Evolutionary conservation across 208 protist genomes (phyloP).

Genomic region (Naegleria lovaniensis): DNA sequence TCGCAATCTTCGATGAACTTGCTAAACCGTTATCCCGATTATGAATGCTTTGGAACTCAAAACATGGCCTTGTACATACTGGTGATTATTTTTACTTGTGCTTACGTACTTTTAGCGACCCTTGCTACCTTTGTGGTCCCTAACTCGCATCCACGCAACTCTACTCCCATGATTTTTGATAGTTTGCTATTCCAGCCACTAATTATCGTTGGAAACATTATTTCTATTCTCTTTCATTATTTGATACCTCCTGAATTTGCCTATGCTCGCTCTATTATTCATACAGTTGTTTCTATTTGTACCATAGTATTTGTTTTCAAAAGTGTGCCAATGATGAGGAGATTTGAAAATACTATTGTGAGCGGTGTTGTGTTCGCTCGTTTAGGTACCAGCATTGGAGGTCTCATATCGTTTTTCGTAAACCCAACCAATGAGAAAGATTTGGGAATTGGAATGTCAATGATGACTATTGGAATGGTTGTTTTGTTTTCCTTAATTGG

Average conservation of each 20-base stretch:
- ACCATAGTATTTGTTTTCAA: background rate
- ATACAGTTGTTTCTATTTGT: background rate
- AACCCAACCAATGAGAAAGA: background rate
- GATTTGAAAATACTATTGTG: background rate
- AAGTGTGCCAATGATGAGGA: background rate
- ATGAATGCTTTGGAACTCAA: background rate
- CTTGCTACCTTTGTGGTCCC: background rate
- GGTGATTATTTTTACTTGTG: background rate
- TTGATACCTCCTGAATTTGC: background rate
- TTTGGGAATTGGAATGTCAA: background rate
- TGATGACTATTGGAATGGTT: background rate
- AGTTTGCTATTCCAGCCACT: background rate
- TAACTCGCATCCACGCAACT: background rate
- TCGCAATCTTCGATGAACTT: too few species aligned
- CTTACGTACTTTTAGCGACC: background rate
- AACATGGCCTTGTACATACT: background rate
- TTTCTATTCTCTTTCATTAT: background rate
- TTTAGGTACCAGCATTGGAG: background rate
- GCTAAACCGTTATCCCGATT: background rate
- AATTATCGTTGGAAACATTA: background rate
- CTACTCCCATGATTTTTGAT: background rate
- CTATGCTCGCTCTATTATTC: background rate
- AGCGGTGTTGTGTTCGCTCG: background rate
- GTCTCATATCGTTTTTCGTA: background rate
- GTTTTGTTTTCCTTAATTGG: background rate